Base-by-base conservation (phyloP, 345 rosid genomes). In the Balakata baccata region DNA sequence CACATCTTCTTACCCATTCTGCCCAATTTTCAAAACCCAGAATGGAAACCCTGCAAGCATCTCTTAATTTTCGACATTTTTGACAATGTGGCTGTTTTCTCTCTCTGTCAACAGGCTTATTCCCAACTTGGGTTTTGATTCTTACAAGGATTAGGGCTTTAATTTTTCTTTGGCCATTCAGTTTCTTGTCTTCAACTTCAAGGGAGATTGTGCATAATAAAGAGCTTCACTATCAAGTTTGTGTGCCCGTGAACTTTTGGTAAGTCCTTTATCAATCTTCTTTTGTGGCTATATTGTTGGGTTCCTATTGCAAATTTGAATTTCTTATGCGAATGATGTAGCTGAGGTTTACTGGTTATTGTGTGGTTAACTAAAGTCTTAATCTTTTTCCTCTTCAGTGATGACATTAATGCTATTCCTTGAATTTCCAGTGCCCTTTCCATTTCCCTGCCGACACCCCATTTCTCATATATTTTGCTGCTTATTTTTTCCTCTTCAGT, bases 11-110 rank as follows among this genome's bases (percentile, higher is more conserved):
- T 47, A 22, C 64, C 20, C 73, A 47, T 41, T 51, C 14, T 3
- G 4, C 45, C 69, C 58, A 22, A 11, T 18, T 23, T 58, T 12
- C 73, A 58, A 75, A 54, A 39, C 82, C 75, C 71, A 59, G 76
- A 78, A 74, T 81, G 66, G 56, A 69, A 59, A 76, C 63, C 66
- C 70, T 69, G 77, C 75, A 78, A 72, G 22, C 53, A 3, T 5
- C n/a, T 23, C 37, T 29, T 1, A 22, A 11, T 29, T 29, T 29
- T 58, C 23, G 47, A 67, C 23, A 66, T 66, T 74, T 62, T 74
- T 78, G 50, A 73, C 84, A 76, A 70, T 84, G 85, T 75, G 37
- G 25, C 68, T 70, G 75, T 56, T 57, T 37, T 76, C 69, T 47
- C 62, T 62, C 16, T 23, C 43, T 41, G 34, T 1, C 34, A 29